A percentile compares a stretch with the other conserved stretches of the same genome.
phyloP scores from a whole-genome alignment of 2,329 filamentous ascomycete genomes.

The Fusarium solani-melongenae region DNA sequence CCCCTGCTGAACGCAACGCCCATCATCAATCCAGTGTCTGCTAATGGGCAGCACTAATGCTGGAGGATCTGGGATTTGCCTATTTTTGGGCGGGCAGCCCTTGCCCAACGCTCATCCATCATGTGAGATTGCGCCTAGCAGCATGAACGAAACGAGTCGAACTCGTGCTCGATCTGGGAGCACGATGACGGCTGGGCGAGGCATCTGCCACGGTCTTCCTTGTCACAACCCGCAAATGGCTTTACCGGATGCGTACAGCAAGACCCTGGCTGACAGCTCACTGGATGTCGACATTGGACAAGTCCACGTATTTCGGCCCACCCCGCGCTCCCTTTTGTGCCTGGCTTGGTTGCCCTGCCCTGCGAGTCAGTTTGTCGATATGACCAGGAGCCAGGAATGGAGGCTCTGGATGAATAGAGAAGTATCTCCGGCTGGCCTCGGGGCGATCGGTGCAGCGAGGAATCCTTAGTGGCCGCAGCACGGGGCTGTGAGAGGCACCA shows the following conservation, averaged over 20 bases:
- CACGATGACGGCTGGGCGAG: constrained; percentile 3
- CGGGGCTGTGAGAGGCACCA: constrained; percentile 31
- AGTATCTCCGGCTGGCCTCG: constrained; percentile 35
- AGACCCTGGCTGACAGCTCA: constrained; percentile 20
- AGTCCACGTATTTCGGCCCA: constrained; percentile 7
- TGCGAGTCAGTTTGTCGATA: constrained; percentile 39
- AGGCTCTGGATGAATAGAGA: constrained; percentile 36
- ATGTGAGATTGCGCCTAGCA: constrained; percentile 23
- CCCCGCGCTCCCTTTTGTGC: background rate
- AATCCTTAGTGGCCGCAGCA: constrained; percentile 27
- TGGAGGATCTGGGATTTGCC: constrained; percentile 3
- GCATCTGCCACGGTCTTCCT: background rate
- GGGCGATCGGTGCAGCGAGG: constrained; percentile 35
- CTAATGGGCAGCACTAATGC: background rate
- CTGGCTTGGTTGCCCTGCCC: constrained; percentile 3
- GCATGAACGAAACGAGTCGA: constrained; percentile 23
- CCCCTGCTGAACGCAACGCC: constrained; percentile 5
- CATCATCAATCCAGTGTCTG: constrained; percentile 18
- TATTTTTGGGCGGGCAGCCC: constrained; percentile 26
- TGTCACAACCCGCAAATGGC: constrained; percentile 19
- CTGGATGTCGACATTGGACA: background rate
- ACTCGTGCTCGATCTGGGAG: constrained; percentile 18
- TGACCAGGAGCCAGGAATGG: constrained; percentile 30
- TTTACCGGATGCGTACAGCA: constrained; percentile 13
- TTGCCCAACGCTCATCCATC: background rate